Base-by-base conservation (phyloP, 148 eudicot species). In the Rhododendron kiyosumense region DNA sequence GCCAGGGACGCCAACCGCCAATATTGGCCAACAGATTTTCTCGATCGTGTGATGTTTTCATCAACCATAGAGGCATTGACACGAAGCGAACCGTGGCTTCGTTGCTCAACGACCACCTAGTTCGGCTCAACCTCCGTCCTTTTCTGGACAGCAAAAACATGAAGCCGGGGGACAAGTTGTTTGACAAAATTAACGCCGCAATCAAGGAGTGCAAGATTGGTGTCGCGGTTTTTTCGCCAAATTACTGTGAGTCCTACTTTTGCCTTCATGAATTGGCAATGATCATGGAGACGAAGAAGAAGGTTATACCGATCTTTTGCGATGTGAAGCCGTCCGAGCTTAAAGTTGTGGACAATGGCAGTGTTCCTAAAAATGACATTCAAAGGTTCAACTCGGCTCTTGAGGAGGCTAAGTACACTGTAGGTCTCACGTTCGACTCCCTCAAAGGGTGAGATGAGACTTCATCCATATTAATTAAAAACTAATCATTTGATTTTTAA, bases 331-430 rank as follows among this genome's bases (percentile, higher is more conserved):
- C 89, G 2, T 87, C 89, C 0, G 76, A 87, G 9, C 89, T 87
- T 1, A 69, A 32, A 17, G 81, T 87, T 7, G 80, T 81, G 15
- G 81, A 81, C 81, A 46, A 45, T 11, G 81, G 86, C 9, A 84
- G 36, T 14, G 28, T 82, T 73, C 5, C 84, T 4, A n/a, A 34
- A 0, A 1, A 20, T 24, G 89, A 87, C 5, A 2, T 81, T 1
- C 14, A 45, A 54, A 87, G 86, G 81, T 87, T 87, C 41, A 51
- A 9, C 14, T 38, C n/a, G 13, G 89, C 89, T 38, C 84, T 87
- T 84, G 89, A 87, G 49, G 86, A 87, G 86, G 89, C 89, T 59
- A 87, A 87, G 81, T 54, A 84, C 75, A 87, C 89, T 4, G 89
- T 87, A 10, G 89, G 89, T 13, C 84, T 87, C 63, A 30, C 84